Evolutionary conservation across 352 stramenopile genomes (phyloP), one percentile per base, ranked within the genome.

Genomic region (Phytophthora lateralis): DNA sequence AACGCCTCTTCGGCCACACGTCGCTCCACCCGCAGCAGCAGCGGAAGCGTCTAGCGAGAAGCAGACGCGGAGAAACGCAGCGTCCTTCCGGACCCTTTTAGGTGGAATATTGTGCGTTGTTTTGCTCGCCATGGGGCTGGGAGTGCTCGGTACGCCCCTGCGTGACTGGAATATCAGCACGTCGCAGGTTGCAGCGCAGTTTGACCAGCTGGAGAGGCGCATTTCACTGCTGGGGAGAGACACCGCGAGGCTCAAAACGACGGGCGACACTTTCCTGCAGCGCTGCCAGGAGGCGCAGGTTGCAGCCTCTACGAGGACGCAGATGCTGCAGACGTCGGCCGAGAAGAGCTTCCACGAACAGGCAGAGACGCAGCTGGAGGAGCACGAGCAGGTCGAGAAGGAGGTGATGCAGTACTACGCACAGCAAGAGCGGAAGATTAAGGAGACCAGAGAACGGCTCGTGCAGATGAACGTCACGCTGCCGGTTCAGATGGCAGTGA

Each of bases 181-280:
- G 4, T 42, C 8, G 17, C 24, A 50, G 0, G 43, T 60, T 24
- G 29, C 48, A 30, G 27, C 29, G 35, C 63, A 69, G 11, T 73
- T 80, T 18, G 60, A 76, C 3, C 64, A 53, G 27, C 26, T 80
- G 54, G 68, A 75, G 48, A 67, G 37, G 30, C 69, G 49, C 12
- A 39, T 80, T 24, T 44, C 47, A 18, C 30, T 61, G 15, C 37
- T 76, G 20, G 39, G 42, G 17, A 57, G 38, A 14, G 55, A 75
- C 45, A 66, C 67, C 1, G 24, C n/a, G 30, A 54, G 43, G 10
- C 42, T 70, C 5, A 60, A 66, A 44, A 61, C 44, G 17, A 63
- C 59, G 15, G 57, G 54, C 24, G 41, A 50, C 11, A 21, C 14
- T 7, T 75, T 80, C 51, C 47, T 80, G 1, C 51, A 71, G 44